Evolutionary conservation across 768 basidiomycete genomes (phyloP).

Genomic region (Xerocomellus dryophilus): DNA sequence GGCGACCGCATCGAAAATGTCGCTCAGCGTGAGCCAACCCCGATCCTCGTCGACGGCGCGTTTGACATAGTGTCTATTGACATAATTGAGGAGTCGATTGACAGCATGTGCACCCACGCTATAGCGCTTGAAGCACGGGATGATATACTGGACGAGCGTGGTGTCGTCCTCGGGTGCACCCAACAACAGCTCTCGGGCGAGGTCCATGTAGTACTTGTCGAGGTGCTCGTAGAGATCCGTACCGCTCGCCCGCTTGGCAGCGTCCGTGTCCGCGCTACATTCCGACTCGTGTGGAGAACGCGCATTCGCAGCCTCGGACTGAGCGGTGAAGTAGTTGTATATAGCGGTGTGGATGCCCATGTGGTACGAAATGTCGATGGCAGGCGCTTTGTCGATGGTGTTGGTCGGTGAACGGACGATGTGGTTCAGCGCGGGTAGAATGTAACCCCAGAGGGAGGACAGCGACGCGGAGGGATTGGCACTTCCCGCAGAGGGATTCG

Average conservation of each 20-base stretch:
- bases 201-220: conserved; percentile 66
- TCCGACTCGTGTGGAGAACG: conserved; percentile 8
- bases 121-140: conserved; percentile 70
- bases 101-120: conserved; percentile 63
- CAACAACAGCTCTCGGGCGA: conserved; percentile 57
- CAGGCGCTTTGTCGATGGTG: conserved; percentile 57
- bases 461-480: conserved; percentile 74
- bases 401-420: conserved; percentile 70
- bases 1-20: conserved; percentile 60
- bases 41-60: conserved; percentile 75
- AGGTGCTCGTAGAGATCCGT: conserved; percentile 71
- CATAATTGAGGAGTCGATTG: conserved; percentile 71
- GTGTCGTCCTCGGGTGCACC: conserved; percentile 65
- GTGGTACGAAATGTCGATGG: conserved; percentile 69
- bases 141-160: conserved; percentile 63
- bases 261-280: conserved; percentile 27
- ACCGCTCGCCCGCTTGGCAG: conserved; percentile 42
- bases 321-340: conserved; percentile 75
- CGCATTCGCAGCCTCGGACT: conserved; percentile 45
- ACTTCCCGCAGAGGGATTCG: conserved; percentile 58
- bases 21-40: conserved; percentile 70
- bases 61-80: conserved; percentile 69
- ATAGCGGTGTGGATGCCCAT: conserved; percentile 79
- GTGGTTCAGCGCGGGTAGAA: conserved; percentile 72
- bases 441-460: conserved; percentile 69